A percentile compares a stretch with the other conserved stretches of the same genome.
These are phyloP conservation scores for Epichloe hybrida DNA, from an alignment of 2,329 filamentous ascomycete species.

Conservation along the genomic window DNA sequence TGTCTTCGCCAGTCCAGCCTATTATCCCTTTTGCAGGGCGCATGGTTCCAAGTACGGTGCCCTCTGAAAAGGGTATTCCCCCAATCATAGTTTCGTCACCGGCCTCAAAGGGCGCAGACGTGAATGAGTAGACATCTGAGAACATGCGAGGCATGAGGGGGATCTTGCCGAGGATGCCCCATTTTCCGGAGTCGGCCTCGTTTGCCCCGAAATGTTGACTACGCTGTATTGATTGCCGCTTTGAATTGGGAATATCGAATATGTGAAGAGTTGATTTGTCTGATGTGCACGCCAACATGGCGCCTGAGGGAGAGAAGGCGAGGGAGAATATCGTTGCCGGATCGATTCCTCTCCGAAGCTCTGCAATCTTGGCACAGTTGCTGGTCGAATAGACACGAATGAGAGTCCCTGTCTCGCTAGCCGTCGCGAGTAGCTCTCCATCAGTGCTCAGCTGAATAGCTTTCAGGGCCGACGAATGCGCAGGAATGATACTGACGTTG, in stretches of 20 bases:
- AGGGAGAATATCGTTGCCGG: constrained; percentile 77
- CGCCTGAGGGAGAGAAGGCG: constrained; percentile 70
- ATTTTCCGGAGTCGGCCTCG: constrained; percentile 49
- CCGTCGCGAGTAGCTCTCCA: constrained; percentile 72
- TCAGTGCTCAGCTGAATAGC: constrained; percentile 70
- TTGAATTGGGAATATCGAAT: constrained; percentile 63
- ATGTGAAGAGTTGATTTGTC: constrained; percentile 95
- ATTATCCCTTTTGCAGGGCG: constrained; percentile 69
- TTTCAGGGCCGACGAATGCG: constrained; percentile 66
- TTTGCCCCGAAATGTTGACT: constrained; percentile 16
- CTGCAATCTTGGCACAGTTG: constrained; percentile 67
- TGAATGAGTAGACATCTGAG: constrained; percentile 78
- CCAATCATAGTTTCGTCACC: constrained; percentile 53
- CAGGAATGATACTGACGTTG: constrained; percentile 86
- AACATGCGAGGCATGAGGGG: constrained; percentile 83
- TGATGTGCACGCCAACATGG: constrained; percentile 77
- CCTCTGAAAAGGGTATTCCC: constrained; percentile 30
- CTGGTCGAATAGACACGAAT: constrained; percentile 73
- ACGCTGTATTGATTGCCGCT: constrained; percentile 22
- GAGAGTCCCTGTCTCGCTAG: constrained; percentile 81
- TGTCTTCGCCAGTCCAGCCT: constrained; percentile 68
- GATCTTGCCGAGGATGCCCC: constrained; percentile 72
- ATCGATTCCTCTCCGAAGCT: constrained; percentile 81
- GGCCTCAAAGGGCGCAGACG: constrained; percentile 68
- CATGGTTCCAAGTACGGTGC: constrained; percentile 34